Evolutionary conservation across 2,329 filamentous ascomycete genomes (phyloP).

Genomic region (Clarireedia homoeocarpa): DNA sequence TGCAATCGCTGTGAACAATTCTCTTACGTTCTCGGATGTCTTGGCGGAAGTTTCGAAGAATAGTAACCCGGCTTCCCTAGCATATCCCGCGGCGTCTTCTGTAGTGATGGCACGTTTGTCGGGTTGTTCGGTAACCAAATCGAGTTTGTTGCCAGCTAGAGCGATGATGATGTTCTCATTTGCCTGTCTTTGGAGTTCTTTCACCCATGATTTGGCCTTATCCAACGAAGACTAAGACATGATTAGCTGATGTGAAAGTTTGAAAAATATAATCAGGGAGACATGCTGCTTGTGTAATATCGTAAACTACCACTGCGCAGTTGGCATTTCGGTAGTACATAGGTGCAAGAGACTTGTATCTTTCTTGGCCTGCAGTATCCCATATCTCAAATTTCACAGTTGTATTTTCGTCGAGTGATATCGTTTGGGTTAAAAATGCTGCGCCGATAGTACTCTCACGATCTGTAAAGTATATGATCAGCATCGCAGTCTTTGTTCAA

Average conservation of each 20-base stretch:
- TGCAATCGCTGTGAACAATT: slow-evolving; percentile 94
- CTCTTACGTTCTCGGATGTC: slow-evolving; percentile 90
- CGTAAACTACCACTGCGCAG: slow-evolving; percentile 97
- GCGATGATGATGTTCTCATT: slow-evolving; percentile 99
- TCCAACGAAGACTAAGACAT: slow-evolving; percentile 75
- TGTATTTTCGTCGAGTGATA: slow-evolving; percentile 83
- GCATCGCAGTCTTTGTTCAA: background rate
- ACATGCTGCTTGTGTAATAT: slow-evolving; percentile 93
- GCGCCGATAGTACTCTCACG: slow-evolving; percentile 47
- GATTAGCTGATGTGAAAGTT: background rate
- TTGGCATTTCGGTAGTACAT: slow-evolving; percentile 99
- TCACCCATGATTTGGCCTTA: slow-evolving; percentile 99
- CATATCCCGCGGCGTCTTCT: slow-evolving; percentile 90
- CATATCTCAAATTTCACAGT: slow-evolving; percentile 99
- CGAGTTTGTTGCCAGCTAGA: slow-evolving; percentile 93
- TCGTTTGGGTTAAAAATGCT: slow-evolving; percentile 97
- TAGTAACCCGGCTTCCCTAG: slow-evolving; percentile 82
- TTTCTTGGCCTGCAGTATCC: slow-evolving; percentile 96
- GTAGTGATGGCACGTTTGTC: slow-evolving; percentile 90
- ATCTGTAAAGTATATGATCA: slow-evolving; percentile 1
- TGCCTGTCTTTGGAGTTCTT: slow-evolving; percentile 95
- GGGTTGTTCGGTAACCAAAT: slow-evolving; percentile 87
- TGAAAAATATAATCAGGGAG: background rate
- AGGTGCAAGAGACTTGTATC: slow-evolving; percentile 96
- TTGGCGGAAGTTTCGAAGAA: slow-evolving; percentile 99